Conservation (phyloP, 192 early-diverging fungal genomes). For the Kappamyces sp. region DNA sequence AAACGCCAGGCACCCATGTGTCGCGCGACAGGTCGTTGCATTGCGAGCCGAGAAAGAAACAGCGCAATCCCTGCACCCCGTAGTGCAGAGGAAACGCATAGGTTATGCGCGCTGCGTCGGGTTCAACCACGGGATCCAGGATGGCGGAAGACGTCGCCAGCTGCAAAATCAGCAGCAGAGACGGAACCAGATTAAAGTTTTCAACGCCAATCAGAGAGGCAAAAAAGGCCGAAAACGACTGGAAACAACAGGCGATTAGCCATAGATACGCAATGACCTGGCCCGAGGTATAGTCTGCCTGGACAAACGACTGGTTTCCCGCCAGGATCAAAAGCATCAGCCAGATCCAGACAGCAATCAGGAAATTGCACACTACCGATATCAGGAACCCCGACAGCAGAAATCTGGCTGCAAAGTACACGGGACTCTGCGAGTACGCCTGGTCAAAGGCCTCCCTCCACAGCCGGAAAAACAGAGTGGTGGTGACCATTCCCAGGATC, state of each 20-base stretch:
- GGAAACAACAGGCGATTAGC: background rate
- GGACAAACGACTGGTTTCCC: background rate
- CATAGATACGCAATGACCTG: background rate
- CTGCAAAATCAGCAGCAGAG: slow-evolving; percentile 12
- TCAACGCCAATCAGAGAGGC: background rate
- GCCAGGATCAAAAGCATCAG: slow-evolving; percentile 1
- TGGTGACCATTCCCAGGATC: slow-evolving; percentile 4
- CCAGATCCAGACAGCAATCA: background rate
- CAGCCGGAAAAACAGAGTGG: background rate
- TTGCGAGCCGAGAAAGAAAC: slow-evolving; percentile 3
- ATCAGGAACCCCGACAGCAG: no score
- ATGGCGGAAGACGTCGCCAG: slow-evolving; percentile 9
- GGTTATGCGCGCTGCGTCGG: background rate
- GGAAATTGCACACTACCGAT: no score
- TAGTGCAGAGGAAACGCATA: slow-evolving; percentile 4
- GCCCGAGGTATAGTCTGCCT: slow-evolving; percentile 6
- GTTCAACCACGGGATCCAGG: slow-evolving; percentile 8
- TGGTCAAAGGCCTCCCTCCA: no score
- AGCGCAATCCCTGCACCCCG: slow-evolving; percentile 7
- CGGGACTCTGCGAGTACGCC: no score
- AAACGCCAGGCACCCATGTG: background rate
- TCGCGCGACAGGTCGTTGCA: slow-evolving; percentile 4
- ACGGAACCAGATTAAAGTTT: slow-evolving; percentile 4
- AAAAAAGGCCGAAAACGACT: background rate
- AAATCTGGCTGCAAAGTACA: no score